phyloP scores from a whole-genome alignment of 805 yeast species.

The Ogataea kodamae region DNA sequence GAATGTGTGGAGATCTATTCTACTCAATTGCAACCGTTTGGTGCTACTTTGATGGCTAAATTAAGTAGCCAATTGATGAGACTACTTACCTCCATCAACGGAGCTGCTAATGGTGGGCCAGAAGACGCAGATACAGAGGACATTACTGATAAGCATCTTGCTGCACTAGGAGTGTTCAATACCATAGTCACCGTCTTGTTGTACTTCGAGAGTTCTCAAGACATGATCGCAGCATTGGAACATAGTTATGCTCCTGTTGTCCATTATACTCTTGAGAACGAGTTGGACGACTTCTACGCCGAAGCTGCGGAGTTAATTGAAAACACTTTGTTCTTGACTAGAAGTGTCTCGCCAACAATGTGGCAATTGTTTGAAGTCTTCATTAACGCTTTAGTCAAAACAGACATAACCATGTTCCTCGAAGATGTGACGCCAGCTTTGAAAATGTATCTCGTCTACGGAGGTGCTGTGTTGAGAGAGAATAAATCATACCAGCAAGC shows the following conservation, averaged over 20 bases:
- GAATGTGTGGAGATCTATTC: constrained; percentile 89
- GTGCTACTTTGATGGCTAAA: constrained; percentile 57
- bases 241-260: constrained; percentile 72
- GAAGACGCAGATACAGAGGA: constrained; percentile 50
- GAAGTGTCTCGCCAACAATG: constrained; percentile 61
- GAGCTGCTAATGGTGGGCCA: constrained; percentile 46
- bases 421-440: constrained; percentile 76
- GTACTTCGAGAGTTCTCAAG: constrained; percentile 79
- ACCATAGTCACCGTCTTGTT: constrained; percentile 85
- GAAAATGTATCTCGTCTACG: constrained; percentile 66
- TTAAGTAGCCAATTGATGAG: constrained; percentile 73
- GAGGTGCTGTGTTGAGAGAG: constrained; percentile 44
- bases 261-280: constrained; percentile 58
- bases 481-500: constrained; percentile 47
- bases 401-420: constrained; percentile 59
- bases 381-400: constrained; percentile 34
- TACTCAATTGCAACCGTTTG: constrained; percentile 88
- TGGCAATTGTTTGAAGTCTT: constrained; percentile 68
- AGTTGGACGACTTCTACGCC: constrained; percentile 73
- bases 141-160: constrained; percentile 70
- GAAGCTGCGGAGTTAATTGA: constrained; percentile 82
- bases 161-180: constrained; percentile 81
- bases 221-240: constrained; percentile 65
- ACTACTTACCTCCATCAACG: constrained; percentile 67
- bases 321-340: constrained; percentile 61